Evolutionary conservation across 177 flowering plant species (phyloP), one percentile per base, ranked within the genome.

Genomic region (Vitis hybrid): DNA sequence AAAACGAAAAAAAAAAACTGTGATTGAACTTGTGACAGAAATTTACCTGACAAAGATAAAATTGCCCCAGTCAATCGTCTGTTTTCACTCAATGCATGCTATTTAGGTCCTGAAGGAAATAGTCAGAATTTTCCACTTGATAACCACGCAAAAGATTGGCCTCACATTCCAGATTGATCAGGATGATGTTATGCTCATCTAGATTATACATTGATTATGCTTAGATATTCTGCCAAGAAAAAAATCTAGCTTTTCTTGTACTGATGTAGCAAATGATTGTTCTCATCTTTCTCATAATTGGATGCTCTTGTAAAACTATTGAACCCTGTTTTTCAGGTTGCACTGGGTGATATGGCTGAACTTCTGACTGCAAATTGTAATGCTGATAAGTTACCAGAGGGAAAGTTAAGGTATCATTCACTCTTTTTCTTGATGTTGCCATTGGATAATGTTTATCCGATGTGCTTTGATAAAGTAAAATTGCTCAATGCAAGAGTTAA

Each of bases 291-390:
- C 18, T 7, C n/a, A 20, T 61, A 18, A 22, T 58, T 58, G 54
- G n/a, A 20, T 68, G 11, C 11, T 69, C 57, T 59, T 15, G 8
- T 22, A 45, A 55, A 68, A 14, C 51, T 11, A 39, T 34, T 2
- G 14, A 14, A 3, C 11, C 5, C 53, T 49, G 18, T 39, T 63
- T 58, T 68, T 15, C 74, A 94, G 97, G 98, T 94, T 81, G 99
- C 99, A 65, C 72, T 94, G 45, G 97, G 99, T 29, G 99, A 92
- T 70, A 92, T 91, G 97, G 85, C 77, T 57, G 95, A 90, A 81
- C 87, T 87, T 66, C 66, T 68, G 29, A 22, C 65, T 65, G 91
- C 95, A 68, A 81, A 92, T 15, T 86, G 80, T 71, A 59, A 89
- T 80, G 97, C 97, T 71, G 87, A 94, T 69, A 71, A 86, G 63